Conservation (phyloP, 805 yeast genomes). For the Debaryomyces hansenii region DNA sequence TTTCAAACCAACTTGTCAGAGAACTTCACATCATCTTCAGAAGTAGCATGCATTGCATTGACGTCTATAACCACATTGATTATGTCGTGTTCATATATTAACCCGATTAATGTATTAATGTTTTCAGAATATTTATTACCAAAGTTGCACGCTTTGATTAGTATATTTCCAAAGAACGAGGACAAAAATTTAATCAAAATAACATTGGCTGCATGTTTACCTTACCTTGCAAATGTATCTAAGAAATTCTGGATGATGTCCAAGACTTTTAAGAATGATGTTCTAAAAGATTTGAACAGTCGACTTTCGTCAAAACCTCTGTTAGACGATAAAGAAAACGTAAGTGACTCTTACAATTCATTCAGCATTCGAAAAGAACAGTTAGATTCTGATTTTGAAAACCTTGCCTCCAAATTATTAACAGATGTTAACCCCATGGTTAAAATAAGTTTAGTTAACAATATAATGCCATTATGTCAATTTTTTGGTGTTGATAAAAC, state of each 20-base stretch:
- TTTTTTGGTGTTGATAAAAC: slow-evolving; percentile 86
- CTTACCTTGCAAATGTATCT: slow-evolving; percentile 67
- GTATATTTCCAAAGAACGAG: slow-evolving; percentile 10
- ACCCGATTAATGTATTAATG: slow-evolving; percentile 72
- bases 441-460: slow-evolving; percentile 63
- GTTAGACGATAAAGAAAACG: slow-evolving; percentile 24
- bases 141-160: slow-evolving; percentile 40
- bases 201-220: slow-evolving; percentile 70
- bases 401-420: slow-evolving; percentile 59
- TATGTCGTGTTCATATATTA: slow-evolving; percentile 58
- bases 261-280: slow-evolving; percentile 40
- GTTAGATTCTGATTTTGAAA: slow-evolving; percentile 59
- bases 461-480: slow-evolving; percentile 75
- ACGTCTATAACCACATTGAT: slow-evolving; percentile 67
- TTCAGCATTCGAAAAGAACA: slow-evolving; percentile 37
- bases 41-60: slow-evolving; percentile 68
- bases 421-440: slow-evolving; percentile 71
- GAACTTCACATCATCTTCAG: slow-evolving; percentile 34
- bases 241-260: slow-evolving; percentile 64
- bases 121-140: slow-evolving; percentile 86
- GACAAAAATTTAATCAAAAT: slow-evolving; percentile 45
- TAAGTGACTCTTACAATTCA: slow-evolving; percentile 11
- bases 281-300: slow-evolving; percentile 7
- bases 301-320: slow-evolving; percentile 6
- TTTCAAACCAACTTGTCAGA: not conserved